Conservation (phyloP, 2,329 filamentous ascomycete species). For the Xylaria sp. region DNA sequence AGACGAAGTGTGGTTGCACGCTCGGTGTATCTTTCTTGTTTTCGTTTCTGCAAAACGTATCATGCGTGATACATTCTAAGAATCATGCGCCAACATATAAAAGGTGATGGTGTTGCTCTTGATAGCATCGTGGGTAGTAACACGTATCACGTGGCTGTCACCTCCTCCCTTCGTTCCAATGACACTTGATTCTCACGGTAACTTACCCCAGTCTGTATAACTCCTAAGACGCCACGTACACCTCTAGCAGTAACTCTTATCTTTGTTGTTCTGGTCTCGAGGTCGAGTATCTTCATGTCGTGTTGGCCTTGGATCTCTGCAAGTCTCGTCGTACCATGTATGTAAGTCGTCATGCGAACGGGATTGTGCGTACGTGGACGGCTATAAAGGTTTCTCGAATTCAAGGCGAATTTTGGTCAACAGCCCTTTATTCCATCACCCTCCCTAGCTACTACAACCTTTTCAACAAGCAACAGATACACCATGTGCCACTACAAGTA, state of each 20-base stretch:
- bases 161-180: conserved; percentile 1
- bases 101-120: background rate
- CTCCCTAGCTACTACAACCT: background rate
- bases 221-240: conserved; percentile 3
- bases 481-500: conserved; percentile 29
- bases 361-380: background rate
- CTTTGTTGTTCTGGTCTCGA: conserved; percentile 1
- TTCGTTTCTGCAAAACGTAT: conserved; percentile 14
- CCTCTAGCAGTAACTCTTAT: background rate
- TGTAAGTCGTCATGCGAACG: conserved; percentile 2
- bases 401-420: background rate
- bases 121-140: conserved; percentile 9
- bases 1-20: conserved; percentile 22
- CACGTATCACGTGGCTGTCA: conserved; percentile 12
- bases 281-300: background rate
- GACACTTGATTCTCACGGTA: conserved; percentile 18
- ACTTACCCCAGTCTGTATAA: conserved; percentile 19
- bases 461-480: background rate
- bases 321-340: background rate
- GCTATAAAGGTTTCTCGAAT: conserved; percentile 3
- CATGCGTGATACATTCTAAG: conserved; percentile 16
- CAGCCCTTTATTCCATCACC: background rate
- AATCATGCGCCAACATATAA: conserved; percentile 5
- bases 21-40: conserved; percentile 6
- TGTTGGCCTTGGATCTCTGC: conserved; percentile 13